Evolutionary conservation across 2,329 filamentous ascomycete genomes (phyloP), one percentile per base, ranked within the genome.

Genomic region (Huntiella bhutanensis): DNA sequence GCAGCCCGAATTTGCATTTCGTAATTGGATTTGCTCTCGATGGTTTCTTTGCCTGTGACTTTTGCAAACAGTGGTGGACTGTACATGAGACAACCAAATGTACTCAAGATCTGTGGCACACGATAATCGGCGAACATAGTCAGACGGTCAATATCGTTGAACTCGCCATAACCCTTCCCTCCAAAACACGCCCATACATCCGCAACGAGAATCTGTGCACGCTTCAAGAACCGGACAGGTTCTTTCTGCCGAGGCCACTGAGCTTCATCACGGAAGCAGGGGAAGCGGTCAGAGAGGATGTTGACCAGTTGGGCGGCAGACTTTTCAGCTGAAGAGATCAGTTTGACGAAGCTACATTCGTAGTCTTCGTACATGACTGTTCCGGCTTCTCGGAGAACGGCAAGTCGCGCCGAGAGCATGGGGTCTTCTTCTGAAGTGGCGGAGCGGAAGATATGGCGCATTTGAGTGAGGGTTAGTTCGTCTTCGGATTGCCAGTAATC

Each of bases 111-210:
- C 63, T 98, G 91, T 11, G 92, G 92, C 46, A 98, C 80, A 38
- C 91, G 81, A 59, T 98, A 98, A 64, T 98, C 91, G 57, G 91
- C 87, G 66, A 98, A 98, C 80, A 96, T 96, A 51, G 91, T 98
- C 55, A 98, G 81, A 59, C 86, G 85, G 63, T 91, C 81, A 55
- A 98, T 94, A 58, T 98, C 91, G 48, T 75, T 59, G 60, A 98
- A 98, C 22, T 71, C 67, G 32, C 91, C 92, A 56, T 79, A 87
- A 19, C 73, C 69, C 53, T 80, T 68, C 40, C 85, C 86, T 45
- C 88, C 75, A 59, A 96, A 96, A 52, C 86, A 92, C 4, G 91
- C 92, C 92, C 92, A 98, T 1, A 96, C 60, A 60, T 98, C 91
- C 16, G 92, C 92, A 2, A 93, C 87, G 15, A 96, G 72, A 50